phyloP scores from a whole-genome alignment of 768 basidiomycete species.

The Mycena vulgaris region DNA sequence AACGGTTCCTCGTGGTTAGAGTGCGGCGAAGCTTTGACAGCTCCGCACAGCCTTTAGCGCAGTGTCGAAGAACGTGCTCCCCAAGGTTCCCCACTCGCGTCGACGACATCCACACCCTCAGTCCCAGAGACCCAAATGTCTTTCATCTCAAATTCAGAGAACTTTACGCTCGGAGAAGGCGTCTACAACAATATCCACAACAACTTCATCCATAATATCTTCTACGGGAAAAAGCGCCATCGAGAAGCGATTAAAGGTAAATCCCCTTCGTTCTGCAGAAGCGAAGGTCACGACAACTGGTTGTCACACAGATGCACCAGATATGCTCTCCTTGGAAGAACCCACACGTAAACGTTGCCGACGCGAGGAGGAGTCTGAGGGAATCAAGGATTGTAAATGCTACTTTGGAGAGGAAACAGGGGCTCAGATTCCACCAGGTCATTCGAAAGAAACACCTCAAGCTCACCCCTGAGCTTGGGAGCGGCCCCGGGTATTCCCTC shows the following conservation, averaged over 20 bases:
- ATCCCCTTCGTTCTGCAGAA: no score
- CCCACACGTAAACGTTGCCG: background rate
- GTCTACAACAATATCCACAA: conserved; percentile 11
- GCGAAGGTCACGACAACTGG: no score
- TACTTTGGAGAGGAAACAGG: background rate
- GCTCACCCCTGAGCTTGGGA: conserved; percentile 5
- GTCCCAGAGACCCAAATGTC: background rate
- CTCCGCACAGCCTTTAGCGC: no score
- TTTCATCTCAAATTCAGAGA: conserved; percentile 2
- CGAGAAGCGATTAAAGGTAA: background rate
- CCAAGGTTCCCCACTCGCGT: no score
- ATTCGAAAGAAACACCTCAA: conserved; percentile 3
- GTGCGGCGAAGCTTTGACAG: no score
- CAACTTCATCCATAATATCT: background rate
- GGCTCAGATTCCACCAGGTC: background rate
- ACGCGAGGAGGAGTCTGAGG: background rate
- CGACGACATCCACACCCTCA: no score
- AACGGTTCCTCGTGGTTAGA: no score
- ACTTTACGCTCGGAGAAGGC: conserved; percentile 4
- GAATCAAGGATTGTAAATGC: conserved; percentile 1
- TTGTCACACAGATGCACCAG: no score
- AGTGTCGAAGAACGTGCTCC: no score
- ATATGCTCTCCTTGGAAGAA: no score
- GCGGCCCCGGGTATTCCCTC: conserved; percentile 2
- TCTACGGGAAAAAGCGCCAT: background rate